Conservation (phyloP, 148 eudicot species). For the Salicornia ramosissima region DNA sequence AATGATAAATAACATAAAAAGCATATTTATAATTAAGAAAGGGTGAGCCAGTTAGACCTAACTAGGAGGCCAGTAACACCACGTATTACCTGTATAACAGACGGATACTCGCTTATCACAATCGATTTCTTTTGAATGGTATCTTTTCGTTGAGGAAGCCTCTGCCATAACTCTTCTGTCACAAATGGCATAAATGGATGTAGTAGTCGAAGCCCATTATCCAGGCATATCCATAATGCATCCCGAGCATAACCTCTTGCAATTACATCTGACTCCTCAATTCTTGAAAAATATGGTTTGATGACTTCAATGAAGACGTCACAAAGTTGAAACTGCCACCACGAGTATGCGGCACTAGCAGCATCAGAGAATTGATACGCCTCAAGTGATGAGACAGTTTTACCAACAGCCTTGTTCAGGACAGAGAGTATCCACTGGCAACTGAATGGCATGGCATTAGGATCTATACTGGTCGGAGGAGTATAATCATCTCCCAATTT, state of each 20-base stretch:
- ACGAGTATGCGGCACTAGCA: constrained; percentile 69
- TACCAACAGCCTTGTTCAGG: constrained; percentile 69
- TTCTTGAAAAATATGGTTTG: constrained; percentile 64
- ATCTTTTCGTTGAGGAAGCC: constrained; percentile 69
- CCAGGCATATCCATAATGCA: constrained; percentile 83
- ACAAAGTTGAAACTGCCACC: constrained; percentile 96
- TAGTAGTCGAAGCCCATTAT: constrained; percentile 75
- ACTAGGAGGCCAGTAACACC: not conserved
- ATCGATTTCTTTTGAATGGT: constrained; percentile 64
- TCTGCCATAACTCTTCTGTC: constrained; percentile 96
- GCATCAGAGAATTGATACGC: constrained; percentile 82
- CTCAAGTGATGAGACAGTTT: constrained; percentile 66
- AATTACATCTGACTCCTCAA: constrained; percentile 42
- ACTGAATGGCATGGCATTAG: constrained; percentile 62
- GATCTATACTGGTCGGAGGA: constrained; percentile 53
- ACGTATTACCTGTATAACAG: constrained; percentile 50
- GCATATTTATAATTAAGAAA: too few relatives aligned
- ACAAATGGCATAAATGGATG: constrained; percentile 97
- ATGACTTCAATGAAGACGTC: constrained; percentile 88
- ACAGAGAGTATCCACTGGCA: constrained; percentile 93
- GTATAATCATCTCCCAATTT: constrained; percentile 73
- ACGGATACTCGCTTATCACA: constrained; percentile 71
- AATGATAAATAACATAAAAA: too few relatives aligned
- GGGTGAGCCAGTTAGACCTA: not conserved
- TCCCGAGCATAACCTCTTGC: constrained; percentile 61